These are phyloP conservation scores for Microcyclosporella mali DNA, from an alignment of 2,329 filamentous ascomycete species.

Conservation along the genomic window DNA sequence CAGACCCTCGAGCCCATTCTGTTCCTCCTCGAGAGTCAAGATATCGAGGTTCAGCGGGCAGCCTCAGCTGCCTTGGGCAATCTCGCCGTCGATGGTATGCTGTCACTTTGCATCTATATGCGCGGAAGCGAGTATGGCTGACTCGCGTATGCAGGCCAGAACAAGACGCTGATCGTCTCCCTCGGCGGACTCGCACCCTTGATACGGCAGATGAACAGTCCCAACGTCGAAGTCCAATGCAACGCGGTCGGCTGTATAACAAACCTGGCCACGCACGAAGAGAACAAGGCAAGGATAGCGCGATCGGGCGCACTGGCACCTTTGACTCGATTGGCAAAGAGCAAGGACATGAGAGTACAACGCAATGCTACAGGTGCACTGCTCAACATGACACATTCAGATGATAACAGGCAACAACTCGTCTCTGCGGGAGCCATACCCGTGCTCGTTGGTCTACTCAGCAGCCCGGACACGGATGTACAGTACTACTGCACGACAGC, in stretches of 20 bases:
- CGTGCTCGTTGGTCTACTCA: constrained; percentile 88
- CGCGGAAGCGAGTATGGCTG: constrained; percentile 69
- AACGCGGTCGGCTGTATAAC: constrained; percentile 99
- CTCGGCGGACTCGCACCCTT: constrained; percentile 84
- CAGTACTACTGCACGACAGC: constrained; percentile 99
- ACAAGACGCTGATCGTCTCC: constrained; percentile 93
- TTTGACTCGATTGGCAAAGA: constrained; percentile 86
- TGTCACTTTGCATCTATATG: constrained; percentile 79
- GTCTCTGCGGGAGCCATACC: constrained; percentile 97
- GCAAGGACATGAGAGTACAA: constrained; percentile 97
- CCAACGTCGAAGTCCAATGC: constrained; percentile 97
- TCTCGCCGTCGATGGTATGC: constrained; percentile 86
- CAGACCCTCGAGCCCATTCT: constrained; percentile 95
- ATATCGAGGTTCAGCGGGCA: constrained; percentile 94
- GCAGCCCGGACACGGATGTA: constrained; percentile 89
- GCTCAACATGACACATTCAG: constrained; percentile 98
- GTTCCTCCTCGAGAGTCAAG: constrained; percentile 86
- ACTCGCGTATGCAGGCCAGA: constrained; percentile 65
- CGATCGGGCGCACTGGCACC: constrained; percentile 87
- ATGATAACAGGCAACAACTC: constrained; percentile 95
- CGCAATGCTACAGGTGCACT: constrained; percentile 93
- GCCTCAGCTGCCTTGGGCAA: constrained; percentile 95
- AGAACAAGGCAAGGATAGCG: constrained; percentile 98
- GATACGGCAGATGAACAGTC: constrained; percentile 96
- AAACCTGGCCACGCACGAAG: constrained; percentile 94